Evolutionary conservation across 345 rosid species (phyloP).

Genomic region (Trapa bicornis): DNA sequence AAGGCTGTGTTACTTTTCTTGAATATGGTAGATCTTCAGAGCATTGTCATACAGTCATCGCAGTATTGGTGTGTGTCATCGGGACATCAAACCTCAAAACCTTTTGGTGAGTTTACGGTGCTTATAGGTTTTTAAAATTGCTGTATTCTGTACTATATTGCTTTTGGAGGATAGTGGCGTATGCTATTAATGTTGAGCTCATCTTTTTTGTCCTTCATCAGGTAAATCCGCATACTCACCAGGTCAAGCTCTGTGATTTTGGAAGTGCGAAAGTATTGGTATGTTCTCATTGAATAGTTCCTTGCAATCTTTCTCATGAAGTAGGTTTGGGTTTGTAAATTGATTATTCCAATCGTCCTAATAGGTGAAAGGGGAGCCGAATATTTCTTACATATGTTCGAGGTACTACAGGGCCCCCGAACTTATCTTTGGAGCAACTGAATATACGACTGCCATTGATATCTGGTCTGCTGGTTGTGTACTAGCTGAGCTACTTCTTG

Average conservation of each 20-base stretch:
- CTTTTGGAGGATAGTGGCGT: neutral
- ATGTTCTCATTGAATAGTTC: neutral
- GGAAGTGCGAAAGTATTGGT: conserved; percentile 23
- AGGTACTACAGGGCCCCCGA: conserved; percentile 21
- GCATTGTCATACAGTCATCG: conserved; percentile 12
- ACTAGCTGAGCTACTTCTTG: conserved; percentile 15
- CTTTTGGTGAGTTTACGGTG: conserved; percentile 10
- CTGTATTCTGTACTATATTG: neutral
- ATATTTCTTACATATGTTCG: conserved; percentile 20
- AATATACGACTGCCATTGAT: conserved; percentile 18
- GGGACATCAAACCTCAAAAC: conserved; percentile 19
- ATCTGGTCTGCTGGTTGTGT: conserved; percentile 23
- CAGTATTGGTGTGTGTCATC: conserved; percentile 18
- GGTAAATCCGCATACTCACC: conserved; percentile 24
- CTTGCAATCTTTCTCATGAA: neutral
- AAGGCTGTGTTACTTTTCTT: neutral
- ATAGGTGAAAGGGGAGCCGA: conserved; percentile 22
- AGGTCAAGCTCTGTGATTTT: conserved; percentile 19
- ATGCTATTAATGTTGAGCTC: neutral
- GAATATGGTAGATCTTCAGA: conserved; percentile 10
- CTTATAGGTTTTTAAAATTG: neutral
- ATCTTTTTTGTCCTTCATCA: neutral
- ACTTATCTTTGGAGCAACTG: conserved; percentile 23
- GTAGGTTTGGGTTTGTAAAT: neutral
- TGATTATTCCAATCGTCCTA: neutral